These are phyloP conservation scores for Sugiyamaella japonica DNA, from an alignment of 1,139 yeast species.

Conservation along the genomic window DNA sequence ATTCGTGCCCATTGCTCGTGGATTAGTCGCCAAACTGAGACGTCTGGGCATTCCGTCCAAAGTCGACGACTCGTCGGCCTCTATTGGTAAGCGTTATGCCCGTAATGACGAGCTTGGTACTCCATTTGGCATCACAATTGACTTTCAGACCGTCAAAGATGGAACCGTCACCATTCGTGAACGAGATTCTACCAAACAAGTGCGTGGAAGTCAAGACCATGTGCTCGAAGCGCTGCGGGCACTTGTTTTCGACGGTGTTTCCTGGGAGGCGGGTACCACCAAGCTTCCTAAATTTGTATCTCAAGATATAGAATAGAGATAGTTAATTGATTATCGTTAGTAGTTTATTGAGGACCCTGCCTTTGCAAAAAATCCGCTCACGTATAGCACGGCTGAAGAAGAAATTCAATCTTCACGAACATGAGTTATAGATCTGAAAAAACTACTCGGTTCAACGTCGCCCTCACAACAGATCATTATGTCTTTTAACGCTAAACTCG, in stretches of 20 bases:
- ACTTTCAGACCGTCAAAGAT: constrained; percentile 90
- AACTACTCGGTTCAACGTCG: not conserved
- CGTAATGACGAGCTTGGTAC: constrained; percentile 99
- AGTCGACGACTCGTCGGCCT: constrained; percentile 96
- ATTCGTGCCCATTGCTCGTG: constrained; percentile 71
- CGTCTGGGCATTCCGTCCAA: constrained; percentile 87
- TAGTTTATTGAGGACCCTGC: not conserved
- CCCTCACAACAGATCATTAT: not conserved
- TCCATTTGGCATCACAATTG: constrained; percentile 97
- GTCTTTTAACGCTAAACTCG: constrained; percentile 24
- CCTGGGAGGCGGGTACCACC: constrained; percentile 87
- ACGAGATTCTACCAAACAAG: constrained; percentile 96
- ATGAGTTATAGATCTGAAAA: too few relatives aligned
- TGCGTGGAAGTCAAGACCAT: constrained; percentile 83
- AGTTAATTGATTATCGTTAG: not conserved
- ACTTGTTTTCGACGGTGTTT: constrained; percentile 68
- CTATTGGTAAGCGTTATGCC: constrained; percentile 97
- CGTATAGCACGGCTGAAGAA: not conserved
- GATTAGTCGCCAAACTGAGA: constrained; percentile 64
- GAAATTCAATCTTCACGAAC: constrained; percentile 4
- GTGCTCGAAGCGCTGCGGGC: constrained; percentile 76
- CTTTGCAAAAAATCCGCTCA: too few relatives aligned
- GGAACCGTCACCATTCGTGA: constrained; percentile 93
- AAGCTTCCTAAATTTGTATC: constrained; percentile 37
- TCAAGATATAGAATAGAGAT: constrained; percentile 28